Percentiles rank a stretch among this genome's conserved stretches.
Conservation (phyloP, 257 asterid genomes). For the Capsicum rhomboideum region DNA sequence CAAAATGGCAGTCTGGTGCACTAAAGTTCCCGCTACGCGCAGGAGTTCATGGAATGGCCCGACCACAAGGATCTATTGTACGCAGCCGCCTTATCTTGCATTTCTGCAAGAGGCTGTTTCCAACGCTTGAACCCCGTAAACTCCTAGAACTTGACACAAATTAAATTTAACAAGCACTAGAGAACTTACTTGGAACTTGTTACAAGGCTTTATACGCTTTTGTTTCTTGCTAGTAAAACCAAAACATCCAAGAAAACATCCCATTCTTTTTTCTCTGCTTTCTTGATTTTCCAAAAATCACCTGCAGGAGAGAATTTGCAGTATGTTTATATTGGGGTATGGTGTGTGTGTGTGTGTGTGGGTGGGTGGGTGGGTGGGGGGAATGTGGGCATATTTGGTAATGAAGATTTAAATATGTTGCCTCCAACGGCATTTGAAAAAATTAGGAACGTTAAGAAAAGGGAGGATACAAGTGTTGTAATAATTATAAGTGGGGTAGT, state of each 20-base stretch:
- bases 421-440: conserved; percentile 44
- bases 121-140: no score
- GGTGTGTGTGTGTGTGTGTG: no score
- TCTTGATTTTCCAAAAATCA: neutral
- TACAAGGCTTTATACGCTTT: conserved; percentile 26
- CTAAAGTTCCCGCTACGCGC: no score
- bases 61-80: no score
- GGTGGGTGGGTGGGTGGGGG: neutral
- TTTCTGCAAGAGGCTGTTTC: no score
- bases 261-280: conserved; percentile 31
- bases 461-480: conserved; percentile 23
- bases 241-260: conserved; percentile 68
- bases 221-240: conserved; percentile 37
- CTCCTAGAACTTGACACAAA: no score
- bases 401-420: conserved; percentile 15
- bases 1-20: no score
- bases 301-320: neutral
- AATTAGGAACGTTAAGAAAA: conserved; percentile 54
- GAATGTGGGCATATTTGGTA: neutral
- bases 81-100: no score
- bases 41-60: no score
- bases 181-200: conserved; percentile 13
- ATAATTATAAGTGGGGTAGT: conserved; percentile 22
- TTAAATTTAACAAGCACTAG: neutral
- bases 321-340: neutral